Conservation (phyloP, 768 basidiomycete genomes). For the Leccinum subgranulosum region DNA sequence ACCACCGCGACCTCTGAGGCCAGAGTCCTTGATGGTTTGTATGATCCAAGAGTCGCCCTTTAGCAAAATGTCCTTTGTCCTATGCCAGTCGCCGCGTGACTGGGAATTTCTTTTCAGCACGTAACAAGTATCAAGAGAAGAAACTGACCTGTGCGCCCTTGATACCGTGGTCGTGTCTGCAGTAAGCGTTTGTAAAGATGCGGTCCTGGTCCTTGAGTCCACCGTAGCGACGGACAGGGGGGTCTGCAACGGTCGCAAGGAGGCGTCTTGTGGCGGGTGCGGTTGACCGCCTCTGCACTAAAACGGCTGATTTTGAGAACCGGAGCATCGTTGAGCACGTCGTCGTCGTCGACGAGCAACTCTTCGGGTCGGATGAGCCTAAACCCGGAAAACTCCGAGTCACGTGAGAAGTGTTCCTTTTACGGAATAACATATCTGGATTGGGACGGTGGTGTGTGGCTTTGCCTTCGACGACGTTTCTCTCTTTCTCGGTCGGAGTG, state of each 20-base stretch:
- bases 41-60: constrained; percentile 99
- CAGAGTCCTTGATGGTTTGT: constrained; percentile 92
- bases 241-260: constrained; percentile 73
- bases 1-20: constrained; percentile 91
- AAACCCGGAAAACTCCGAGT: constrained; percentile 21
- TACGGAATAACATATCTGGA: constrained; percentile 1
- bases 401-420: constrained; percentile 31
- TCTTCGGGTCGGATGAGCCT: neutral
- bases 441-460: constrained; percentile 11
- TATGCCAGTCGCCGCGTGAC: constrained; percentile 97
- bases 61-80: constrained; percentile 90
- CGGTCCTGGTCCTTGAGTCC: constrained; percentile 93
- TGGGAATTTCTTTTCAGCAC: constrained; percentile 27
- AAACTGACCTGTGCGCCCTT: constrained; percentile 80
- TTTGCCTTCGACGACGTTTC: neutral
- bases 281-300: constrained; percentile 18
- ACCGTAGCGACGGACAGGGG: constrained; percentile 90
- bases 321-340: constrained; percentile 25
- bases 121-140: neutral
- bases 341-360: constrained; percentile 2
- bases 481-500: neutral
- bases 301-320: constrained; percentile 24
- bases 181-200: constrained; percentile 90
- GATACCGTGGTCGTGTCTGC: constrained; percentile 84
- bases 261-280: constrained; percentile 13